Conservation (phyloP, 2,329 filamentous ascomycete species). For the Neonectria faginata region DNA sequence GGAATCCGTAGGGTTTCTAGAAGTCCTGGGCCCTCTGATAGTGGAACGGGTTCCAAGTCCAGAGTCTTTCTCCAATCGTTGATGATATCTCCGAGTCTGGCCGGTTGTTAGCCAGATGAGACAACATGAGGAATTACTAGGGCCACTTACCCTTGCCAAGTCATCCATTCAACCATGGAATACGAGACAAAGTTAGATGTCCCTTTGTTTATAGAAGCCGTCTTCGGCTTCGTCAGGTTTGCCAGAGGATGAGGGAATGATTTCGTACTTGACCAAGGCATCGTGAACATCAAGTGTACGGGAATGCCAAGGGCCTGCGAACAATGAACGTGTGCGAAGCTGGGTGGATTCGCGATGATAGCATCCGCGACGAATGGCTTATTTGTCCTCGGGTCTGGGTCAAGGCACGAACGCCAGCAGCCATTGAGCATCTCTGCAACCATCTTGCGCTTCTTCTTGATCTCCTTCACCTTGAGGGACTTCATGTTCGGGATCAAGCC, state of each 20-base stretch:
- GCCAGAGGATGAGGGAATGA: slow-evolving; percentile 79
- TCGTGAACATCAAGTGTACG: slow-evolving; percentile 64
- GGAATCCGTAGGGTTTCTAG: slow-evolving; percentile 75
- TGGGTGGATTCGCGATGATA: slow-evolving; percentile 63
- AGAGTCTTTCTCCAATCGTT: slow-evolving; percentile 29
- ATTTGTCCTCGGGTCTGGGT: slow-evolving; percentile 10
- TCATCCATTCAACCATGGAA: slow-evolving; percentile 78
- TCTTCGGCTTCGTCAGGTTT: slow-evolving; percentile 67
- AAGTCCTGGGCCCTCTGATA: slow-evolving; percentile 76
- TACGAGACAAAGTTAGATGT: slow-evolving; percentile 78
- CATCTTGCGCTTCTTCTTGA: slow-evolving; percentile 43
- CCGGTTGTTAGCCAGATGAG: not conserved
- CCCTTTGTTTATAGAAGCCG: slow-evolving; percentile 60
- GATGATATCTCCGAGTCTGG: slow-evolving; percentile 33
- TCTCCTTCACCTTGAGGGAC: slow-evolving; percentile 39
- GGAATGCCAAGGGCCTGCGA: slow-evolving; percentile 58
- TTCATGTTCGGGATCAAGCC: slow-evolving; percentile 46
- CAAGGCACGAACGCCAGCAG: slow-evolving; percentile 46
- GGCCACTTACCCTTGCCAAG: slow-evolving; percentile 72
- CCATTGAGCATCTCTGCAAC: slow-evolving; percentile 44
- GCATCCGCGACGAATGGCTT: slow-evolving; percentile 60
- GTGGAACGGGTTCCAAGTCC: slow-evolving; percentile 25
- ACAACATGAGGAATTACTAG: not conserved
- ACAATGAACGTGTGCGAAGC: slow-evolving; percentile 61
- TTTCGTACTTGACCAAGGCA: slow-evolving; percentile 81